A percentile compares a stretch with the other conserved stretches of the same genome.
Conservation (phyloP, 2,329 filamentous ascomycete genomes). For the Talaromyces sp. region DNA sequence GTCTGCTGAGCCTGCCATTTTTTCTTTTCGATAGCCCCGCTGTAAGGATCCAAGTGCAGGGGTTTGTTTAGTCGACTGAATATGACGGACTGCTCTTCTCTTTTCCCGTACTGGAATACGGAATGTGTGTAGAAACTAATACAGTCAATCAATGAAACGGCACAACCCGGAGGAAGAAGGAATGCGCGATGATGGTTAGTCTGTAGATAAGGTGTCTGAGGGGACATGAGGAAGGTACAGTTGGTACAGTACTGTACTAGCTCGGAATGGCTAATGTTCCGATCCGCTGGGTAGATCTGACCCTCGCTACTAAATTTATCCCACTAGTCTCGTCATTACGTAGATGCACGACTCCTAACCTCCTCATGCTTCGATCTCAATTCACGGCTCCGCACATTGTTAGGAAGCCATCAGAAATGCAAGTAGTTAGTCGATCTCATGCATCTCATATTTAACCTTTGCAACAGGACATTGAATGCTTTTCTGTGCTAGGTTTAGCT, state of each 20-base stretch:
- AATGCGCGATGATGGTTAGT: neutral
- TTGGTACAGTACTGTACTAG: neutral
- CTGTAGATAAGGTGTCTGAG: neutral
- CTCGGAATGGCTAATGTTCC: slow-evolving; percentile 8
- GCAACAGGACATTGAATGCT: neutral
- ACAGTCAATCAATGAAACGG: neutral
- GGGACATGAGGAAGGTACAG: neutral
- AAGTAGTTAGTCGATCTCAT: neutral
- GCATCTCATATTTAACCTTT: neutral
- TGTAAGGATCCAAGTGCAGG: neutral
- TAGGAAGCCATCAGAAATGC: neutral
- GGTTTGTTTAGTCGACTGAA: neutral
- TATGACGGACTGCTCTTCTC: neutral
- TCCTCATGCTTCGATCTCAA: neutral
- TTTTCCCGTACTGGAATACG: neutral
- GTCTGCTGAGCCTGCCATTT: slow-evolving; percentile 11
- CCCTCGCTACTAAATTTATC: neutral
- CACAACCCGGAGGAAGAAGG: neutral
- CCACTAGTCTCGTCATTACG: neutral
- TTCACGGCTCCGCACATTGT: neutral
- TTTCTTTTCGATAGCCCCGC: neutral
- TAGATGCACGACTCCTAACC: neutral
- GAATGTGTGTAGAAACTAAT: neutral
- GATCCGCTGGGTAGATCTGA: neutral
- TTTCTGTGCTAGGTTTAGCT: neutral